phyloP scores from a whole-genome alignment of 208 protist species.

The Acanthamoeba lenticulata region DNA sequence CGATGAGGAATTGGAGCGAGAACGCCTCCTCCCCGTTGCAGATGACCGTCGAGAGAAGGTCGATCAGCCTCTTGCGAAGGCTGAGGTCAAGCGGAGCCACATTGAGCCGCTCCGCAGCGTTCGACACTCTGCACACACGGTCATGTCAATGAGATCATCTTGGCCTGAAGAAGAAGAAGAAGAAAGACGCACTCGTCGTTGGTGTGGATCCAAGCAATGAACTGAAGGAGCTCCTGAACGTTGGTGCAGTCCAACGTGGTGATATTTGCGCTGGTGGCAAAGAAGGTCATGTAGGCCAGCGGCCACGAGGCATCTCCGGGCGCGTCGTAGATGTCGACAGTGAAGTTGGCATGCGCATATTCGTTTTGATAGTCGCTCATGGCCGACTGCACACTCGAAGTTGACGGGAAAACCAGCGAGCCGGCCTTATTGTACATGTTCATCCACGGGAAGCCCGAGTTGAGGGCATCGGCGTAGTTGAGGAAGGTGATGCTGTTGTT shows the following conservation, averaged over 20 bases:
- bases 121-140: neutral
- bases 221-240: neutral
- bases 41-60: neutral
- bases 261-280: neutral
- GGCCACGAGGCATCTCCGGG: constrained; percentile 13
- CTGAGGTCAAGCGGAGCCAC: neutral
- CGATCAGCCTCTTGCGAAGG: neutral
- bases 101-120: neutral
- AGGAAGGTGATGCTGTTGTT: neutral
- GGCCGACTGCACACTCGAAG: neutral
- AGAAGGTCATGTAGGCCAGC: constrained; percentile 59
- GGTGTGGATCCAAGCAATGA: constrained; percentile 34
- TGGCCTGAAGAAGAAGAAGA: neutral
- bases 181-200: neutral
- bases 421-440: neutral
- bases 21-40: neutral
- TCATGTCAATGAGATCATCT: neutral
- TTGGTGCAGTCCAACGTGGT: constrained; percentile 18
- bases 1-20: neutral
- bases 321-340: constrained; percentile 23
- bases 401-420: neutral
- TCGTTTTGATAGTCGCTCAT: neutral
- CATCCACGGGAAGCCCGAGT: neutral
- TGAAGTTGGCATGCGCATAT: neutral
- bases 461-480: neutral